Evolutionary conservation across 1,284 basidiomycete species (phyloP), one percentile per base, ranked within the genome.

Genomic region (Rhizoctonia solani): DNA sequence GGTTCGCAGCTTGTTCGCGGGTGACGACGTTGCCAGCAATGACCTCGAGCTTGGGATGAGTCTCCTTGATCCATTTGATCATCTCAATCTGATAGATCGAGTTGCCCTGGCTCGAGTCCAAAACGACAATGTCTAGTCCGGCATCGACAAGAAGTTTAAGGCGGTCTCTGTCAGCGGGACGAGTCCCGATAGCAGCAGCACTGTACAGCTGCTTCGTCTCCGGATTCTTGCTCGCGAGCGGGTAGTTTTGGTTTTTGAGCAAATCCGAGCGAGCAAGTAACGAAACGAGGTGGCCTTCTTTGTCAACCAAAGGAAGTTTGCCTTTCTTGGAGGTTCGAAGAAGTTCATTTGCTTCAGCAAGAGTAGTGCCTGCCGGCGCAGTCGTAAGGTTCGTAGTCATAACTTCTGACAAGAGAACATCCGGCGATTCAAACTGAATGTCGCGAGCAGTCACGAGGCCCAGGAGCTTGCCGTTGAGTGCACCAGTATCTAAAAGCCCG

Each of bases 1-100:
- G 87, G 66, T 83, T 87, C 16, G 97, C 96, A 3, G 96, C 96
- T 77, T 99, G 96, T 77, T 98, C 96, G 68, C 97, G 90, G 6
- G 95, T 98, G 68, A 99, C 96, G 69, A 99, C 95, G 76, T 99
- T 98, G 47, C 96, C 96, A 1, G 94, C 96, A 68, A 99, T 93
- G 72, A 98, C 90, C 74, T 99, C 93, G 69, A 94, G 85, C 70
- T 85, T 81, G 42, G 93, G 92, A 80, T 84, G 93, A 1, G 86
- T 92, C 68, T 81, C 52, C 80, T 99, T 99, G 82, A 98, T 94
- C 91, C 92, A 98, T 69, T 85, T 78, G 74, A 99, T 87, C 90
- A 98, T 98, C 67, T 98, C 95, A 73, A 94, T 85, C 78, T 98
- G 95, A 83, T 83, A 99, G 56, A 89, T 75, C 19, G 95, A 98